Conservation (phyloP, 2,329 filamentous ascomycete genomes). For the Colletotrichum cordylinicola region DNA sequence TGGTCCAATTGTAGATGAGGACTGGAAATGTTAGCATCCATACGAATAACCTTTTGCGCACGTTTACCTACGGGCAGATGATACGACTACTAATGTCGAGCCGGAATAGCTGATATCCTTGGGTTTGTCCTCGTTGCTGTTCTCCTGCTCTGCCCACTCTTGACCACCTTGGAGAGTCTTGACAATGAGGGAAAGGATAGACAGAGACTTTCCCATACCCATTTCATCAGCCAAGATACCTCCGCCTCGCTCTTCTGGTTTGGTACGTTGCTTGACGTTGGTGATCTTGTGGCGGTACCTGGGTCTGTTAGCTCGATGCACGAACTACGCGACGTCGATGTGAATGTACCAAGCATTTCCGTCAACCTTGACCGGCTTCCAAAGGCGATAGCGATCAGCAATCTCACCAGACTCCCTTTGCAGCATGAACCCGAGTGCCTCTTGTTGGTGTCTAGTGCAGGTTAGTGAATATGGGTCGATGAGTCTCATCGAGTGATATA, state of each 20-base stretch:
- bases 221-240: slow-evolving; percentile 67
- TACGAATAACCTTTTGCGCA: too few species aligned
- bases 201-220: slow-evolving; percentile 65
- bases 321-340: too few species aligned
- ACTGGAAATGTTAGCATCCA: too few species aligned
- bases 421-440: slow-evolving; percentile 42
- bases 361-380: slow-evolving; percentile 31
- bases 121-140: slow-evolving; percentile 17
- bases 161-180: slow-evolving; percentile 42
- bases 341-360: slow-evolving; percentile 30
- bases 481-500: neutral
- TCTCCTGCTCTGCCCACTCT: slow-evolving; percentile 34
- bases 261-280: slow-evolving; percentile 31
- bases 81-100: slow-evolving; percentile 50
- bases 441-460: slow-evolving; percentile 39
- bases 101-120: slow-evolving; percentile 30
- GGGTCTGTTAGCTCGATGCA: fast-evolving
- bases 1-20: slow-evolving; percentile 44
- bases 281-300: slow-evolving; percentile 47
- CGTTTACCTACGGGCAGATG: slow-evolving; percentile 46
- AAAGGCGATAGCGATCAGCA: slow-evolving; percentile 33
- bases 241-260: slow-evolving; percentile 38
- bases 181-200: slow-evolving; percentile 54
- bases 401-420: slow-evolving; percentile 42
- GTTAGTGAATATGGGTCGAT: fast-evolving